Conservation (phyloP, 345 rosid genomes). For the Carallia pectinifolia region DNA sequence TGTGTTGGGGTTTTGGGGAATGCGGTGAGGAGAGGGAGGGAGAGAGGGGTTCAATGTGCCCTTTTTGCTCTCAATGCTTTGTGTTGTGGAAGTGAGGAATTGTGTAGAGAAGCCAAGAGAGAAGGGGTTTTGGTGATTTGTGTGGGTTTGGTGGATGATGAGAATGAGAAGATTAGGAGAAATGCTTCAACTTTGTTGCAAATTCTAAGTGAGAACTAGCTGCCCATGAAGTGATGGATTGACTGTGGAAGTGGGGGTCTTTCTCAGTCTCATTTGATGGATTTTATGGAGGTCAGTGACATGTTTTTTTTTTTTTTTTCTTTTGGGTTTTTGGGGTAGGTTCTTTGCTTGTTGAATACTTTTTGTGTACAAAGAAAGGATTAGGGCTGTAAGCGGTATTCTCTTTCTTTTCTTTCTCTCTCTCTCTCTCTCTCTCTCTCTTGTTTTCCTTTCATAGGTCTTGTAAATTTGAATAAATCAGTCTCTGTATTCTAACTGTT, state of each 20-base stretch:
- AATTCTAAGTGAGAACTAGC: slow-evolving; percentile 41
- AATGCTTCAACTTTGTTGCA: slow-evolving; percentile 64
- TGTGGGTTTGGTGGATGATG: slow-evolving; percentile 58
- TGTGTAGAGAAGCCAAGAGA: slow-evolving; percentile 44
- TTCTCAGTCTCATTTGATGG: background rate
- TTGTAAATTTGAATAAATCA: slow-evolving; percentile 54
- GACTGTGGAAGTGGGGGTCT: background rate
- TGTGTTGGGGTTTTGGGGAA: slow-evolving; percentile 58
- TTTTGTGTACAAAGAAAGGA: slow-evolving; percentile 48
- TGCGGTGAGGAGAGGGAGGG: slow-evolving; percentile 56
- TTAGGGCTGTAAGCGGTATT: slow-evolving; percentile 36
- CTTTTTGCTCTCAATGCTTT: slow-evolving; percentile 64
- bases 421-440: background rate
- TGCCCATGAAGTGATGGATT: slow-evolving; percentile 4
- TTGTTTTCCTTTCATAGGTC: slow-evolving; percentile 13
- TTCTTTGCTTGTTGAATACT: slow-evolving; percentile 30
- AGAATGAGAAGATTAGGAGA: slow-evolving; percentile 78
- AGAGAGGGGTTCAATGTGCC: slow-evolving; percentile 68
- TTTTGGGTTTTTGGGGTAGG: slow-evolving; percentile 7
- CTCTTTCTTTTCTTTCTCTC: background rate
- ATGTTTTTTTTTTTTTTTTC: background rate
- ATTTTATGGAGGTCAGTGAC: slow-evolving; percentile 42
- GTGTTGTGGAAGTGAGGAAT: slow-evolving; percentile 51
- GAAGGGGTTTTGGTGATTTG: slow-evolving; percentile 69
- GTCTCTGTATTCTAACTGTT: slow-evolving; percentile 23